These are phyloP conservation scores for Drechmeria coniospora DNA, from an alignment of 2,329 filamentous ascomycete genomes.

Conservation along the genomic window DNA sequence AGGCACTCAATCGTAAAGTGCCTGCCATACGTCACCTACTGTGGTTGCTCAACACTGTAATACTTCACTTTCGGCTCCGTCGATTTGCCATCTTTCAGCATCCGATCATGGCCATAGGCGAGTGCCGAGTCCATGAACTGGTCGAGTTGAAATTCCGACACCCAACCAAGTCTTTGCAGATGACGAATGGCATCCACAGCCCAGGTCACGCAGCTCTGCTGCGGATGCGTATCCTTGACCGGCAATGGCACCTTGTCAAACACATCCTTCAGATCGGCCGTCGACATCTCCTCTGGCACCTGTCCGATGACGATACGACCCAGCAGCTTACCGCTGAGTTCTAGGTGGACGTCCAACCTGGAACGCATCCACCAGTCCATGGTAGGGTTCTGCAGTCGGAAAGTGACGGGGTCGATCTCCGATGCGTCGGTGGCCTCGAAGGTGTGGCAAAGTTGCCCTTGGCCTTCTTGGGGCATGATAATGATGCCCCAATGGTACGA, in stretches of 20 bases:
- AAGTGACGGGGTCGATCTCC: constrained; percentile 14
- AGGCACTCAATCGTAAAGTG: too few species aligned
- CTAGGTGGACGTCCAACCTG: constrained; percentile 7
- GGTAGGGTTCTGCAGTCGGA: constrained; percentile 15
- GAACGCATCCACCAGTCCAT: constrained; percentile 17
- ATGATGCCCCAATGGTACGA: constrained; percentile 18
- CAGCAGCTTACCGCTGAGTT: constrained; percentile 10
- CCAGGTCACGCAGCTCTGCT: constrained; percentile 21
- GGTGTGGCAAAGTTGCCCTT: constrained; percentile 5
- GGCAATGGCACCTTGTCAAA: constrained; percentile 12
- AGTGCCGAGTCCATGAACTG: constrained; percentile 13
- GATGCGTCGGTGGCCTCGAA: constrained; percentile 17
- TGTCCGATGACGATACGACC: constrained; percentile 13
- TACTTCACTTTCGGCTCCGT: constrained; percentile 5
- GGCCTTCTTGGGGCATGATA: constrained; percentile 8
- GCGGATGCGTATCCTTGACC: constrained; percentile 15
- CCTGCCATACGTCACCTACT: too few species aligned
- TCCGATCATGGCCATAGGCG: constrained; percentile 14
- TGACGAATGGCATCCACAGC: constrained; percentile 10
- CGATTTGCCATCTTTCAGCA: constrained; percentile 7
- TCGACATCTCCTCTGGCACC: constrained; percentile 7
- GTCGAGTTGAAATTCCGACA: constrained; percentile 9
- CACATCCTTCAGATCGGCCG: constrained; percentile 8
- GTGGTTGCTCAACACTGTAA: too few species aligned
- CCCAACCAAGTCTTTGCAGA: constrained; percentile 13